These are phyloP conservation scores for Plantago elongata DNA, from an alignment of 257 asterid species.

Conservation along the genomic window DNA sequence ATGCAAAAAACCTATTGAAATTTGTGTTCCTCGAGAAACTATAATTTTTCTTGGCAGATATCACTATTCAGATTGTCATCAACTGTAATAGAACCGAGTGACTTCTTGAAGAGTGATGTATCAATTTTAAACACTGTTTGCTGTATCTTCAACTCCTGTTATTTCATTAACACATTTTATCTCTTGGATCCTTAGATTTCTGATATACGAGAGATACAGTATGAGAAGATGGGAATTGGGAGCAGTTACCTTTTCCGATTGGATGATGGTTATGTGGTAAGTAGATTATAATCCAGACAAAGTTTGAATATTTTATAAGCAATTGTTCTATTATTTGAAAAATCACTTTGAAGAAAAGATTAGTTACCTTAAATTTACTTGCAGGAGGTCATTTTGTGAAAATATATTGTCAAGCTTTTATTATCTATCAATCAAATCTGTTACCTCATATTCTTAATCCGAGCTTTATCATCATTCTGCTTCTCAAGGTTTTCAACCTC, in stretches of 20 bases:
- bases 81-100: too few species aligned
- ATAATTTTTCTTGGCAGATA: constrained; percentile 6
- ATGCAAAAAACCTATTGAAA: not conserved
- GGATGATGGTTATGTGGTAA: constrained; percentile 99
- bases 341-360: too few species aligned
- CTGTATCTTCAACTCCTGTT: constrained; percentile 8
- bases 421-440: constrained; percentile 7
- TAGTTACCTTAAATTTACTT: constrained; percentile 7
- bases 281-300: constrained; percentile 22
- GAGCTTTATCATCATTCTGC: constrained; percentile 3
- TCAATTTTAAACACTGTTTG: not conserved
- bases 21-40: constrained; percentile 9
- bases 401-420: not conserved
- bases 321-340: not conserved
- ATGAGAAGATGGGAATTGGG: constrained; percentile 96
- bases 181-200: constrained; percentile 53
- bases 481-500: constrained; percentile 3
- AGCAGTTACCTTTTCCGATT: constrained; percentile 98
- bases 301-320: constrained; percentile 3
- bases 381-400: not conserved
- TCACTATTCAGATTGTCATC: not conserved
- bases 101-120: too few species aligned
- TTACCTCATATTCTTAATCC: constrained; percentile 13
- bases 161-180: constrained; percentile 11
- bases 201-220: constrained; percentile 82